Evolutionary conservation across 2,329 filamentous ascomycete species (phyloP), one percentile per base, ranked within the genome.

Genomic region (Ophiostoma quercus): DNA sequence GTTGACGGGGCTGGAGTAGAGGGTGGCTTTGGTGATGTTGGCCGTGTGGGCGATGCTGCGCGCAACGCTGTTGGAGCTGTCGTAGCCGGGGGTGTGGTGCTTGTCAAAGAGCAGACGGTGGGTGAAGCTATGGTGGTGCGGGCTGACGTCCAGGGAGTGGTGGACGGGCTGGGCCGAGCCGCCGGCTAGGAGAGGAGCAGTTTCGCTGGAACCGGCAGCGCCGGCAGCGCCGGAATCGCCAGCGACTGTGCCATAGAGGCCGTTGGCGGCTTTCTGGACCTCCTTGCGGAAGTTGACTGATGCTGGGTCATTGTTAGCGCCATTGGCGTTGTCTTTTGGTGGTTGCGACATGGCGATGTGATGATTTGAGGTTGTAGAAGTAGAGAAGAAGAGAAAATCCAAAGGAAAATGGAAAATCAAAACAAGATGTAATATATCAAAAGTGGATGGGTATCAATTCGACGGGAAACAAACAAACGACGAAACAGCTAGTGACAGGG

Each of bases 1-100:
- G 77, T 94, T 94, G 77, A 88, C 83, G 77, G 85, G 86, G 74
- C 86, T 87, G 78, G 85, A 87, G 71, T 87, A 75, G 54, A 88
- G 78, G 2, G 85, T 86, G 63, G 84, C 81, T 79, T 88, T 88
- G 74, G 80, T 78, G 72, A 87, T 79, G 73, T 87, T 85, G 83
- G 84, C 87, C 25, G 79, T 75, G 70, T 83, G 80, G 41, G 84
- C 84, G 9, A 81, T 77, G 72, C 78, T 80, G 71, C 80, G 81
- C 34, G 86, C 76, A 69, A 79, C 77, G 29, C 79, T 71, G 71
- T 83, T 85, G 22, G 80, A 73, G 75, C 81, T 84, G 70, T 87
- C 78, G 69, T 79, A 79, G 67, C 86, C 86, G 1, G 85, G 85
- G 0, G 84, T 87, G 71, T 80, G 77, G 32, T 78, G 79, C 66